These are phyloP conservation scores for Xanthoceras sorbifolium DNA, from an alignment of 345 rosid species.

Conservation along the genomic window DNA sequence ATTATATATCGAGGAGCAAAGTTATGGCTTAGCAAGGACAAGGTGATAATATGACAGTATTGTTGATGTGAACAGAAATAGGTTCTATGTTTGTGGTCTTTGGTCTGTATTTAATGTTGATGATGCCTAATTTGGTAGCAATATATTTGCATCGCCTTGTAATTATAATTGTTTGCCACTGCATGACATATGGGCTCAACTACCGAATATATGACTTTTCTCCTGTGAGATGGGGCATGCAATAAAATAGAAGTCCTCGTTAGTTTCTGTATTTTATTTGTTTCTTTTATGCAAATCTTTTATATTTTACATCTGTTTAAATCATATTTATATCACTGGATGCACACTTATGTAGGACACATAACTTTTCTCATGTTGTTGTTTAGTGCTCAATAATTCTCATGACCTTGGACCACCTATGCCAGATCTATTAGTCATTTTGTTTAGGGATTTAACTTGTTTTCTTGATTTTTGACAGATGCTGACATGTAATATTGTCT, in stretches of 20 bases:
- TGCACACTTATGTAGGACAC: not conserved
- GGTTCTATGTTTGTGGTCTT: not conserved
- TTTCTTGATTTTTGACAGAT: no score
- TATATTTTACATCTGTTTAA: not conserved
- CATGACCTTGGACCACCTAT: not conserved
- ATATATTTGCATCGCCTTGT: not conserved
- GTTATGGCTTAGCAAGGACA: slow-evolving; percentile 1
- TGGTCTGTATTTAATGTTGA: not conserved
- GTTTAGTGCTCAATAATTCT: slow-evolving; percentile 2
- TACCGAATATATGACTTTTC: not conserved
- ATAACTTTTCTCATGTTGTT: not conserved
- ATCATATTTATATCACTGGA: not conserved
- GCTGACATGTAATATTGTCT: no score
- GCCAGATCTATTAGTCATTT: not conserved
- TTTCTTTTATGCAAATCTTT: not conserved
- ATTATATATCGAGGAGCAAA: not conserved
- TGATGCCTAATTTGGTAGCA: not conserved
- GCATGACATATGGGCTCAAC: not conserved
- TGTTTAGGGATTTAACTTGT: not conserved
- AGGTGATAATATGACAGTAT: not conserved
- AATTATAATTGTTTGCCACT: not conserved
- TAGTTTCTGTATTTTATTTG: not conserved
- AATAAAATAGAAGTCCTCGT: not conserved
- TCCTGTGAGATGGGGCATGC: not conserved
- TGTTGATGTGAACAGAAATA: not conserved